A percentile compares a stretch with the other conserved stretches of the same genome.
These are phyloP conservation scores for Kodamaea fungicola DNA, from an alignment of 1,139 yeast genomes.

Conservation along the genomic window DNA sequence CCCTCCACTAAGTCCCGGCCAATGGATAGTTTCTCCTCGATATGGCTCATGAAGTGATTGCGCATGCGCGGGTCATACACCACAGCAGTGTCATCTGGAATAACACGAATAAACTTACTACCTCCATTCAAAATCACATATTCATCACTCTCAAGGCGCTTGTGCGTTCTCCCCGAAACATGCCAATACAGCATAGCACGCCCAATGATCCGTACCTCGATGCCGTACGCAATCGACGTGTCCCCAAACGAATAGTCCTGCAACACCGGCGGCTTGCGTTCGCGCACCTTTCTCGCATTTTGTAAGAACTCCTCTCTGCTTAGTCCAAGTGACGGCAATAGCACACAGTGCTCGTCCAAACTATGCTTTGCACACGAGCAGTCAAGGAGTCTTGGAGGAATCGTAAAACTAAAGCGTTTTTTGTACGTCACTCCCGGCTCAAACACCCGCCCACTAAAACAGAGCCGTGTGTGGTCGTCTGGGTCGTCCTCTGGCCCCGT, in stretches of 20 bases:
- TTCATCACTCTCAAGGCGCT: conserved; percentile 17
- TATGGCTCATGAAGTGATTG: conserved; percentile 14
- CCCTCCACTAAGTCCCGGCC: conserved; percentile 11
- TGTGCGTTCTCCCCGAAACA: conserved; percentile 8
- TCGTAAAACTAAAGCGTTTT: conserved; percentile 36
- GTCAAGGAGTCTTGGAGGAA: conserved; percentile 36
- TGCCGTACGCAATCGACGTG: conserved; percentile 31
- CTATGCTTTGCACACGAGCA: conserved; percentile 32
- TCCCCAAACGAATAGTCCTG: conserved; percentile 32
- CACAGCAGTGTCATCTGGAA: conserved; percentile 16
- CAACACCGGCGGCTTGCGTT: conserved; percentile 4
- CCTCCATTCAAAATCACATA: conserved; percentile 22
- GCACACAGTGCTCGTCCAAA: conserved; percentile 32
- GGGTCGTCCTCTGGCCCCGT: conserved; percentile 21
- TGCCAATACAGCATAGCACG: conserved; percentile 23
- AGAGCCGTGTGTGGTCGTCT: conserved; percentile 22
- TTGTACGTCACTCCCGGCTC: conserved; percentile 34
- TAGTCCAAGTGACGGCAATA: conserved; percentile 34
- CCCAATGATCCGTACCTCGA: conserved; percentile 36
- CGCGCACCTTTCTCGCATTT: conserved; percentile 18
- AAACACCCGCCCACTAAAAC: conserved; percentile 23
- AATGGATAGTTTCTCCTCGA: conserved; percentile 15
- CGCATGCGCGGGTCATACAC: conserved; percentile 13
- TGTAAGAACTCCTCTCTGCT: conserved; percentile 21
- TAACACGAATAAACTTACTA: conserved; percentile 19